These are phyloP conservation scores for Meyerozyma sp. DNA, from an alignment of 1,139 yeast species.

Conservation along the genomic window DNA sequence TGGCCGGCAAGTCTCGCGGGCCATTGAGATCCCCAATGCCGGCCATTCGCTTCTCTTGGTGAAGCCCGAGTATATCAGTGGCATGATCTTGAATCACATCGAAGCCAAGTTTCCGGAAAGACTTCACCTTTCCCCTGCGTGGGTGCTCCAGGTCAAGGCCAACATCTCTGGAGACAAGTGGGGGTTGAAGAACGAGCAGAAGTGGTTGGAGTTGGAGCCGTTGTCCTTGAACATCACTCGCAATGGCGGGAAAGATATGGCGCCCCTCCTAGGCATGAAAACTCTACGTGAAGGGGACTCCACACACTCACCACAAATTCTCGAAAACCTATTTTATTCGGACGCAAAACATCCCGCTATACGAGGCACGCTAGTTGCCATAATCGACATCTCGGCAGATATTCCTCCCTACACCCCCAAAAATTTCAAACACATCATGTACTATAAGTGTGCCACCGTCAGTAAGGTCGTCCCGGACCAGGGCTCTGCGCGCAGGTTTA, in stretches of 20 bases:
- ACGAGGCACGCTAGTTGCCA: constrained; percentile 43
- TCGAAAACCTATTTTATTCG: constrained; percentile 44
- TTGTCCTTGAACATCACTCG: constrained; percentile 43
- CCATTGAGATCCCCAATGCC: constrained; percentile 43
- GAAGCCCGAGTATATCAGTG: constrained; percentile 62
- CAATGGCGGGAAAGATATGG: constrained; percentile 21
- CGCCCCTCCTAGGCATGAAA: constrained; percentile 68
- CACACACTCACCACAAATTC: constrained; percentile 50
- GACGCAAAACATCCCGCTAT: constrained; percentile 18
- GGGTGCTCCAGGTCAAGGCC: constrained; percentile 62
- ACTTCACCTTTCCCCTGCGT: constrained; percentile 50
- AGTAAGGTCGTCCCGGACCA: constrained; percentile 72
- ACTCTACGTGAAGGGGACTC: constrained; percentile 64
- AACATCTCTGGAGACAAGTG: constrained; percentile 65
- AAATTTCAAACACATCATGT: constrained; percentile 47
- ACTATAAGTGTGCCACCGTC: constrained; percentile 72
- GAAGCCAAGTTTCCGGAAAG: constrained; percentile 44
- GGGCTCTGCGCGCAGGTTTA: constrained; percentile 52
- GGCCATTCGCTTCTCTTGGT: constrained; percentile 66
- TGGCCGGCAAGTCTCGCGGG: constrained; percentile 25
- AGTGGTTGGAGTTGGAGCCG: constrained; percentile 58
- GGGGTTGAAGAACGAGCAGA: constrained; percentile 71
- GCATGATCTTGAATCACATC: constrained; percentile 55
- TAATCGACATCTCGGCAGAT: constrained; percentile 73
- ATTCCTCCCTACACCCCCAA: constrained; percentile 69